phyloP scores from a whole-genome alignment of 73 alveolate species.

The Uronychia binucleata region DNA sequence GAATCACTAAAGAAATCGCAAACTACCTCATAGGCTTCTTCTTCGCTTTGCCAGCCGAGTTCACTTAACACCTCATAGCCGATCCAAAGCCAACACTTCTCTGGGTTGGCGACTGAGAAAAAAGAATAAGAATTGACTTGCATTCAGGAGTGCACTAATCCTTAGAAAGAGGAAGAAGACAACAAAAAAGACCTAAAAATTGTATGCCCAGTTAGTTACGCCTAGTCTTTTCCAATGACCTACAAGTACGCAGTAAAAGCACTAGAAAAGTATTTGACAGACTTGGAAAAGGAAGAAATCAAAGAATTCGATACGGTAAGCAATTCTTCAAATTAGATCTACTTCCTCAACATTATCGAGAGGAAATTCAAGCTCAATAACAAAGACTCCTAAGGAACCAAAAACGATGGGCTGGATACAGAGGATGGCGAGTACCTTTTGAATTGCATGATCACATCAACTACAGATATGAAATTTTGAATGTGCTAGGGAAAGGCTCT shows the following conservation, averaged over 20 bases:
- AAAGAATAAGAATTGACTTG: not conserved
- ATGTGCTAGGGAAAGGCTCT: no score
- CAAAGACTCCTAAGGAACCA: constrained; percentile 5
- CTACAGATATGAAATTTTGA: constrained; percentile 78
- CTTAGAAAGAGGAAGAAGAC: not conserved
- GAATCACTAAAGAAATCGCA: not conserved
- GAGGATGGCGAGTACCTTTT: constrained; percentile 75
- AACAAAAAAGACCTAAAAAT: not conserved
- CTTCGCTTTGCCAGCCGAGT: not conserved
- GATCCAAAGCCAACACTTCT: no score
- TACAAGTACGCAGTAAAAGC: not conserved
- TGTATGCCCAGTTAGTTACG: not conserved
- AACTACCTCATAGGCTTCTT: not conserved
- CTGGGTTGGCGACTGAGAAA: no score
- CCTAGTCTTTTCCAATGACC: not conserved
- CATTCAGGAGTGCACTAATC: not conserved
- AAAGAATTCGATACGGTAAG: constrained; percentile 26
- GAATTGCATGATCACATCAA: constrained; percentile 73
- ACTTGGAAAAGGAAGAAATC: constrained; percentile 42
- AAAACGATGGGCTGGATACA: constrained; percentile 64
- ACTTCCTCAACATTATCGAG: constrained; percentile 28
- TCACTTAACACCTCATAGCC: no score
- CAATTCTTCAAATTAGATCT: constrained; percentile 11
- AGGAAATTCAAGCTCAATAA: not conserved
- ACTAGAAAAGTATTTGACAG: constrained; percentile 18